Base-by-base conservation (phyloP, 495 filamentous ascomycete genomes). In the Neurospora pannonica region DNA sequence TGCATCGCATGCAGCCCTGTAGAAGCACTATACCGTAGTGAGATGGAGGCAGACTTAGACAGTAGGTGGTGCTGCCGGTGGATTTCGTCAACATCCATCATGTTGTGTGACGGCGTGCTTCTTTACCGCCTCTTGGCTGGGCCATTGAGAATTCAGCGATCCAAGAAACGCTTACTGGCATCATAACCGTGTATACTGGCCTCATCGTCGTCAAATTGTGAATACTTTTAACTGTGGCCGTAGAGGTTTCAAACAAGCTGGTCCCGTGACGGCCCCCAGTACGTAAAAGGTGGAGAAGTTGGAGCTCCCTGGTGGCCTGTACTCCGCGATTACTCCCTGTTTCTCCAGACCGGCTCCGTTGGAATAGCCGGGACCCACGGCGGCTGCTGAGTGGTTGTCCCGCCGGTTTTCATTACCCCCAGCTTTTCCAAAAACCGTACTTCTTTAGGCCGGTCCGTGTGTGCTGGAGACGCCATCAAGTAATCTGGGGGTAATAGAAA, bases 401-500 rank as follows among this genome's bases (percentile, higher is more conserved):
- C 70, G 71, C 75, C 42, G 76, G 71, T 80, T 78, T 75, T 71
- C 74, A 74, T 77, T 75, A 74, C 75, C 77, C 79, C 77, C 73
- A 73, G 76, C 10, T 76, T 79, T 75, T 54, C 43, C 62, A 34
- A 73, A 75, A 71, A 70, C 69, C 69, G n/a, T 38, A 36, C 38
- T 60, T 39, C 31, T 60, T 24, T 62, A 72, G n/a, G 70, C 36
- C 42, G 9, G 75, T 70, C 73, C 40, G 54, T 76, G 79, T 76
- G 67, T 77, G 76, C 54, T 67, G 28, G 28, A 67, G 54, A 34
- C 76, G 60, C 70, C 34, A 82, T 83, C 79, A 83, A 76, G 81
- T 83, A 83, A 83, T 77, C 75, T 80, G 78, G 81, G 81, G 81
- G 81, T 83, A 83, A 83, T 83, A 73, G 76, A 83, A 82, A 82